Conservation (phyloP, 495 filamentous ascomycete species). For the Saxophila tyrrhenica region DNA sequence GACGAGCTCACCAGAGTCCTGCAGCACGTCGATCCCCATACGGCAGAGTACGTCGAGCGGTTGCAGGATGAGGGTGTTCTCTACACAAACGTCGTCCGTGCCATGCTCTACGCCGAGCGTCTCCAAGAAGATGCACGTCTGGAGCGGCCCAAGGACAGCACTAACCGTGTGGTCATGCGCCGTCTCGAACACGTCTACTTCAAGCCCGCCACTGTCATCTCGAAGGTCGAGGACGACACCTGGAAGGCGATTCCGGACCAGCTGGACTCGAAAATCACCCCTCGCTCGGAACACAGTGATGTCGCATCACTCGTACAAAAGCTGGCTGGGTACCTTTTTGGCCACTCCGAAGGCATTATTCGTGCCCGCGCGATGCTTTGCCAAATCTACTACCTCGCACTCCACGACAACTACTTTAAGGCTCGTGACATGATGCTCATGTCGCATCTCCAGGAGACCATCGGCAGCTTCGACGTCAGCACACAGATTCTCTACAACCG, state of each 20-base stretch:
- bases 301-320: constrained; percentile 66
- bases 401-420: constrained; percentile 95
- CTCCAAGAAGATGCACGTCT: constrained; percentile 59
- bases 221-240: constrained; percentile 79
- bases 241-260: constrained; percentile 69
- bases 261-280: constrained; percentile 70
- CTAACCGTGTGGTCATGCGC: constrained; percentile 87
- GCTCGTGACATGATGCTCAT: constrained; percentile 98
- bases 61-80: constrained; percentile 83
- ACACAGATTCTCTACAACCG: constrained; percentile 99
- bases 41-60: constrained; percentile 94
- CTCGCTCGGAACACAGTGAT: constrained; percentile 51
- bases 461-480: constrained; percentile 85
- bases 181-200: constrained; percentile 97
- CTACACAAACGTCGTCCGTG: constrained; percentile 81
- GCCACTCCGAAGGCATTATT: constrained; percentile 86
- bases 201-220: constrained; percentile 91
- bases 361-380: constrained; percentile 94
- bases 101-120: constrained; percentile 75
- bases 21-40: constrained; percentile 95
- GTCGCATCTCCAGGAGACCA: constrained; percentile 97
- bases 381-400: constrained; percentile 94
- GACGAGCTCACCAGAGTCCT: constrained; percentile 94
- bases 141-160: constrained; percentile 63
- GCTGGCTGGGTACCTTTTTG: constrained; percentile 89